Evolutionary conservation across 148 eudicot species (phyloP), one percentile per base, ranked within the genome.

Genomic region (Chenopodium quinoa): DNA sequence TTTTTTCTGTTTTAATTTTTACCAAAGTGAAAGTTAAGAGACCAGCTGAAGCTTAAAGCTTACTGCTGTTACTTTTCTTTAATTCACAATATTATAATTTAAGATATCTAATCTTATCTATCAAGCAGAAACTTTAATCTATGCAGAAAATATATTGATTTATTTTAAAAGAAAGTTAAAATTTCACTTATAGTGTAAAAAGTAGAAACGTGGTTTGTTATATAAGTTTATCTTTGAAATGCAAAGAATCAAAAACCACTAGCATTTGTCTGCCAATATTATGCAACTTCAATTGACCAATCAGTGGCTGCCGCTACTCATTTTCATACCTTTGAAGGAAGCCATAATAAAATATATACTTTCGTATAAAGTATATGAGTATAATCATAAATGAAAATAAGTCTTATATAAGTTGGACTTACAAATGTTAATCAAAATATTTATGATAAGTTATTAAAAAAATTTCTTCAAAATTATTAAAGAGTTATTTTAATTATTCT

Each of bases 201-300:
- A 73, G 77, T 71, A 32, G 37, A 64, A 77, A 80, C 48, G 75
- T 71, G 86, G 20, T 84, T 81, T 71, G 80, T 71, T 69, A 47
- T 46, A 70, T 17, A 56, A 56, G 62, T 44, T 48, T 60, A 22
- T 60, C 63, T 77, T 77, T 63, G 73, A 73, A 73, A 78, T 73
- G 71, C 56, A 73, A 79, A 83, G 79, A 50, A 79, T 67, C 63
- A 64, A 75, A 75, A 29, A 67, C 76, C 85, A 83, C 85, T 79
- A 83, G 34, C 25, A 46, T 67, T 75, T 79, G 85, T 83, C 85
- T 83, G 82, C 82, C 85, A 78, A 31, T 62, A 63, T 40, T 48
- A 74, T 25, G 58, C 32, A 73, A 50, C 75, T 46, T 76, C 66
- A 66, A 52, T 67, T 66, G 80, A 56, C 80, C 80, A 65, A 78